phyloP scores from a whole-genome alignment of 805 yeast genomes.

The Metschnikowia arizonensis region DNA sequence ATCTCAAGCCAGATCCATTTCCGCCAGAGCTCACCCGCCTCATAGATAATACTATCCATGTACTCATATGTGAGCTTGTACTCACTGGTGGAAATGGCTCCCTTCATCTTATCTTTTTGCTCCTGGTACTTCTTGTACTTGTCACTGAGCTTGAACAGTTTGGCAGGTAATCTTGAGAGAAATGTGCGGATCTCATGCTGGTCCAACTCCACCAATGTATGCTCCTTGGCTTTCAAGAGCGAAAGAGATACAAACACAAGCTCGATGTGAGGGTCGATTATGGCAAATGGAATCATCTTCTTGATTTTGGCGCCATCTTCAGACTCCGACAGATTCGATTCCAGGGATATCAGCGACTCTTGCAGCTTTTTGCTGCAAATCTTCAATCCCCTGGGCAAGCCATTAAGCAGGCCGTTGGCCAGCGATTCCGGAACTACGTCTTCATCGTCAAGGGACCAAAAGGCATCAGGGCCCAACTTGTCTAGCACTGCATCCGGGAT shows the following conservation, averaged over 20 bases:
- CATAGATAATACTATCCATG: constrained; percentile 67
- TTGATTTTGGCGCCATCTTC: constrained; percentile 12
- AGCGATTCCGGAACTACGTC: constrained; percentile 8
- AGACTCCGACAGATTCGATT: not conserved
- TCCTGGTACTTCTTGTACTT: constrained; percentile 33
- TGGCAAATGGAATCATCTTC: constrained; percentile 47
- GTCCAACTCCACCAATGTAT: constrained; percentile 77
- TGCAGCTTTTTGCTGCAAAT: constrained; percentile 6
- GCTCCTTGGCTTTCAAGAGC: constrained; percentile 73
- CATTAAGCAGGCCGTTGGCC: constrained; percentile 26
- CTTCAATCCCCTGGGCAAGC: constrained; percentile 29
- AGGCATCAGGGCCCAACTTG: constrained; percentile 56
- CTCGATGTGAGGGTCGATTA: constrained; percentile 71
- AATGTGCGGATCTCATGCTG: constrained; percentile 84
- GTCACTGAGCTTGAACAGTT: constrained; percentile 32
- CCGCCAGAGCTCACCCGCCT: constrained; percentile 87
- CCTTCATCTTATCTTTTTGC: constrained; percentile 21
- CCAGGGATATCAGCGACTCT: constrained; percentile 7
- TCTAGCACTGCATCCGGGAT: constrained; percentile 24
- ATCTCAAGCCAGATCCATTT: constrained; percentile 61
- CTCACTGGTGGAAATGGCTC: constrained; percentile 12
- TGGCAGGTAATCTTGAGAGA: constrained; percentile 54
- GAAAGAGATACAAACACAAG: constrained; percentile 73
- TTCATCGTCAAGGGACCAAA: constrained; percentile 44
- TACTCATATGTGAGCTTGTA: constrained; percentile 37